Percentiles rank a stretch among this genome's conserved stretches.
These are phyloP conservation scores for Daldinia caldariorum DNA, from an alignment of 495 filamentous ascomycete species.

Conservation along the genomic window DNA sequence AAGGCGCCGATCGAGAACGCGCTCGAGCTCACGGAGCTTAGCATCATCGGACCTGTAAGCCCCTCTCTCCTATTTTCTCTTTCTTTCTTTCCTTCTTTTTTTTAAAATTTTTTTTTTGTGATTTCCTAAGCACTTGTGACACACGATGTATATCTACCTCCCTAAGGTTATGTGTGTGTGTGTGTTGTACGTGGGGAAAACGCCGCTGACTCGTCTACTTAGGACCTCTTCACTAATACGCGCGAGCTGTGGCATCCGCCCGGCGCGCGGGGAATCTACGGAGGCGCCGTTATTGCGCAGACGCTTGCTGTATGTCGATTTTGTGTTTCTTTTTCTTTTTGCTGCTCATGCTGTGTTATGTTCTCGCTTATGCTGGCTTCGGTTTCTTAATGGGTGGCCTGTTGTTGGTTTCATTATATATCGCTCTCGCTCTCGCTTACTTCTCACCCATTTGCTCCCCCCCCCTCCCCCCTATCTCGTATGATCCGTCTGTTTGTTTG, in stretches of 20 bases:
- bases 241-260: conserved; percentile 89
- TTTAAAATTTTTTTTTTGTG: background rate
- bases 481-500: background rate
- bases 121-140: no score
- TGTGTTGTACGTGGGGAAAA: background rate
- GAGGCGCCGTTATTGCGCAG: conserved; percentile 92
- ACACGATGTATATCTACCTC: background rate
- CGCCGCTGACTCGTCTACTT: conserved; percentile 15
- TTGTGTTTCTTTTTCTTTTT: background rate
- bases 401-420: no score
- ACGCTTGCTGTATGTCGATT: conserved; percentile 66
- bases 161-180: background rate
- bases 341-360: background rate
- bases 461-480: no score
- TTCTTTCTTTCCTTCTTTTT: background rate
- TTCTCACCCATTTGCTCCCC: no score
- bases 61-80: no score
- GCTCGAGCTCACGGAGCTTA: conserved; percentile 81
- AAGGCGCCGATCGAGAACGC: conserved; percentile 88
- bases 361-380: background rate
- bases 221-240: conserved; percentile 94
- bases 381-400: no score
- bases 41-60: conserved; percentile 82
- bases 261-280: conserved; percentile 91
- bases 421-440: background rate